These are phyloP conservation scores for Polygonum maritimum DNA, from an alignment of 148 eudicot genomes.

Conservation along the genomic window DNA sequence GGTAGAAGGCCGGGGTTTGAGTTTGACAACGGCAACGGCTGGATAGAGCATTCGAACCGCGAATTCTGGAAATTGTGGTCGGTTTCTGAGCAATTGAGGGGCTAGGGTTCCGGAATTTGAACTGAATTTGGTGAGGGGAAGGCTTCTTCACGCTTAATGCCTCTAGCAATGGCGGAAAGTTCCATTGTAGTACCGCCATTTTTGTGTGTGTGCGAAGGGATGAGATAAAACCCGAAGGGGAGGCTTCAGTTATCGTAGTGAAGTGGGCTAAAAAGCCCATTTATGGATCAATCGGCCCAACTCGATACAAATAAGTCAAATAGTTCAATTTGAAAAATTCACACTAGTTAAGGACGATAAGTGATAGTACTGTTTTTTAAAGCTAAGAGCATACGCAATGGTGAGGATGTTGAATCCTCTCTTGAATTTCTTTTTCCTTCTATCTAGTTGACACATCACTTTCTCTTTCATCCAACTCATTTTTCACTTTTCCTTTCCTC, in stretches of 20 bases:
- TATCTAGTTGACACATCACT: too few relatives aligned
- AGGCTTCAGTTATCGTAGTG: not conserved
- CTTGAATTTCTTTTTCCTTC: too few relatives aligned
- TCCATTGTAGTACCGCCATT: constrained; percentile 4
- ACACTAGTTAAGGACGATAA: not conserved
- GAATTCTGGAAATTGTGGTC: not conserved
- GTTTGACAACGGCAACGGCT: constrained; percentile 2
- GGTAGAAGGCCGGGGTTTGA: not conserved
- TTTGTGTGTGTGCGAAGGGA: not conserved
- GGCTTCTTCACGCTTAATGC: not conserved
- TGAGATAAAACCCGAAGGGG: not conserved
- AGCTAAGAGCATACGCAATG: too few relatives aligned
- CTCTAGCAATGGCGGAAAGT: not conserved
- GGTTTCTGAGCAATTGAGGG: not conserved
- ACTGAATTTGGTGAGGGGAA: not conserved
- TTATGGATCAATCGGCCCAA: not conserved
- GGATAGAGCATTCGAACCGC: not conserved
- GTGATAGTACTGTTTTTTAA: too few relatives aligned
- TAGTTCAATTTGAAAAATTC: not conserved
- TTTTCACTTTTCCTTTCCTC: too few relatives aligned
- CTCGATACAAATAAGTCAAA: not conserved
- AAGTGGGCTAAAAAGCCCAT: not conserved
- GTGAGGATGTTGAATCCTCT: too few relatives aligned
- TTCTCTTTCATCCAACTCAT: too few relatives aligned
- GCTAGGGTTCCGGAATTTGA: not conserved